Base-by-base conservation (phyloP, 441 rosid species). In the Rhodomyrtus psidioides region DNA sequence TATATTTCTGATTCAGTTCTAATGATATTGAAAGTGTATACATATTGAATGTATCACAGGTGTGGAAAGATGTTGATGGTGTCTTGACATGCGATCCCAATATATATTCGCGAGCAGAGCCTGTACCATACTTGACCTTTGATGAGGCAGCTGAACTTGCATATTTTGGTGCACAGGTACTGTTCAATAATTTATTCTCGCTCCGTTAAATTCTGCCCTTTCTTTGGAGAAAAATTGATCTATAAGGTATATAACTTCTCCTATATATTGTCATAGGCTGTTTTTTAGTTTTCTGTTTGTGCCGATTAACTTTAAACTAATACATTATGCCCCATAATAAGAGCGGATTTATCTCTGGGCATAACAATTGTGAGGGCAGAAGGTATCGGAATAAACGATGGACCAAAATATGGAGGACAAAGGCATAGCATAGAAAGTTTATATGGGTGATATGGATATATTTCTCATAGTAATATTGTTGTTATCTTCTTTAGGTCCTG, bases 111-210 rank as follows among this genome's bases (percentile, higher is more conserved):
- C 90, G n/a, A 83, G 98, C 99, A 21, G 92, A 94, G 70, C 92
- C 98, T 88, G 98, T 97, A 56, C 98, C 98, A 27, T 92, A 88
- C 88, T 89, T 97, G 87, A 96, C 99, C 79, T 97, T 97, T 57
- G 99, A 96, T 13, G 99, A 97, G 89, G 99, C 99, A 84, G 98
- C 99, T 83, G 99, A 97, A 90, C 98, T 97, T 87, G 99, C 99
- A 83, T 97, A 97, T 92, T 97, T 94, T 91, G 99, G 99, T 87
- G 98, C 99, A 42, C 98, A 97, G 97, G 98, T 96, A 86, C 81
- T 59, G 86, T 82, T 86, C 84, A 65, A 55, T 6, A 23, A 6
- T 85, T 17, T 65, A 26, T 59, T 84, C 53, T 84, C 53, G 27
- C 82, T 42, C 57, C 42, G 81, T 59, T 74, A 76, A 44, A 10